Conservation (phyloP, 2,329 filamentous ascomycete species). For the Pyrenochaeta sp. region DNA sequence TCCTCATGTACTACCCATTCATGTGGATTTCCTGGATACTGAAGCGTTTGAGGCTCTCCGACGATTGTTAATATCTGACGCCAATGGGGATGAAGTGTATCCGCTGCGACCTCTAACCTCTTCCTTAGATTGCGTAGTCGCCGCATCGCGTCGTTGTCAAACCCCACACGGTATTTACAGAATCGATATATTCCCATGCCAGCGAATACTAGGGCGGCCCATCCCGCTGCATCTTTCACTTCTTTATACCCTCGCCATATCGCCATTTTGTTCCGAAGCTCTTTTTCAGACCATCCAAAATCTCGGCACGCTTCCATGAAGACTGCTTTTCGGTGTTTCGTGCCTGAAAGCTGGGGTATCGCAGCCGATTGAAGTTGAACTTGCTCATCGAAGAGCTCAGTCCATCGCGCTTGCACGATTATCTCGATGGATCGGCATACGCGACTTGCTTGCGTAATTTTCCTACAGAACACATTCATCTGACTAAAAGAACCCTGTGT, state of each 20-base stretch:
- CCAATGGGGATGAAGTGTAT: conserved; percentile 62
- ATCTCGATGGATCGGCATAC: conserved; percentile 65
- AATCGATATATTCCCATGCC: conserved; percentile 66
- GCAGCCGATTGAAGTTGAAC: conserved; percentile 53
- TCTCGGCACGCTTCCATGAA: conserved; percentile 62
- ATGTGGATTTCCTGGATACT: conserved; percentile 59
- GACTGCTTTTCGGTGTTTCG: conserved; percentile 60
- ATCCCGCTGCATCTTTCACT: conserved; percentile 64
- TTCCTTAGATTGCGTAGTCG: conserved; percentile 55
- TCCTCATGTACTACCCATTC: conserved; percentile 60
- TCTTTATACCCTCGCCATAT: conserved; percentile 67
- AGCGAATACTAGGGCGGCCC: conserved; percentile 64
- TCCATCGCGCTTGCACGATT: conserved; percentile 65
- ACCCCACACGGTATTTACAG: conserved; percentile 66
- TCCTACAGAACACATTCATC: conserved; percentile 55
- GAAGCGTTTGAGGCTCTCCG: conserved; percentile 50
- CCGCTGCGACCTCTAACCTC: conserved; percentile 61
- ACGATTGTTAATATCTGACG: conserved; percentile 58
- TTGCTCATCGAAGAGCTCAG: conserved; percentile 62
- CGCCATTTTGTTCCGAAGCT: conserved; percentile 61
- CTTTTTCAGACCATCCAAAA: conserved; percentile 65
- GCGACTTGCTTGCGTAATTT: conserved; percentile 59
- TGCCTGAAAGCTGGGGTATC: conserved; percentile 51
- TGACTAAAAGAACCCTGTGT: conserved; percentile 44
- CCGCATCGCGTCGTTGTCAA: conserved; percentile 59